These are phyloP conservation scores for Periconia digitata DNA, from an alignment of 2,329 filamentous ascomycete genomes.

Conservation along the genomic window DNA sequence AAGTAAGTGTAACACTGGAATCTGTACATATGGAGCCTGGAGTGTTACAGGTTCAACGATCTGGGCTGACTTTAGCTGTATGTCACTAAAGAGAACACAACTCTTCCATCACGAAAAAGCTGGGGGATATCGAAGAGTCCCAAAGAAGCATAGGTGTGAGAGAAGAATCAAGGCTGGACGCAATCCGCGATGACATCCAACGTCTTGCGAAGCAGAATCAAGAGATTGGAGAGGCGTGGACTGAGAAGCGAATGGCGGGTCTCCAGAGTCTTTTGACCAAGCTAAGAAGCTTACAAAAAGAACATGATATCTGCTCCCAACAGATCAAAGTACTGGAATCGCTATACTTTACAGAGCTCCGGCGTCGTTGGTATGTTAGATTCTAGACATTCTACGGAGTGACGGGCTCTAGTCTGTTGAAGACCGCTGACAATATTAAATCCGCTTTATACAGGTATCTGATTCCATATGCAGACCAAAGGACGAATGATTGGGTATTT, in stretches of 20 bases:
- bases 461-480: slow-evolving; percentile 5
- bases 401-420: too few relatives aligned
- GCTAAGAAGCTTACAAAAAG: slow-evolving; percentile 6
- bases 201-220: slow-evolving; percentile 2
- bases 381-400: too few relatives aligned
- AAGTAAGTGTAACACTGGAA: background rate
- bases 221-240: background rate
- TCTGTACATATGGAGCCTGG: background rate
- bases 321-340: slow-evolving; percentile 8
- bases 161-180: slow-evolving; percentile 1
- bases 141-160: slow-evolving; percentile 2
- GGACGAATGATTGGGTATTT: slow-evolving; percentile 14
- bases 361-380: slow-evolving; percentile 2
- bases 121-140: slow-evolving; percentile 2
- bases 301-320: slow-evolving; percentile 1
- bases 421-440: too few relatives aligned
- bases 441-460: too few relatives aligned
- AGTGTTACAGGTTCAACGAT: background rate
- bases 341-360: slow-evolving; percentile 8
- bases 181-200: slow-evolving; percentile 6
- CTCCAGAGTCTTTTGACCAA: slow-evolving; percentile 12
- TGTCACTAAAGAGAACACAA: background rate
- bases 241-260: slow-evolving; percentile 2
- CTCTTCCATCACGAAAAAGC: slow-evolving; percentile 3
- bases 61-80: background rate